Percentiles rank a stretch among this genome's conserved stretches.
Conservation (phyloP, 139 green algal genomes). For the Tetratostichococcus sp. region DNA sequence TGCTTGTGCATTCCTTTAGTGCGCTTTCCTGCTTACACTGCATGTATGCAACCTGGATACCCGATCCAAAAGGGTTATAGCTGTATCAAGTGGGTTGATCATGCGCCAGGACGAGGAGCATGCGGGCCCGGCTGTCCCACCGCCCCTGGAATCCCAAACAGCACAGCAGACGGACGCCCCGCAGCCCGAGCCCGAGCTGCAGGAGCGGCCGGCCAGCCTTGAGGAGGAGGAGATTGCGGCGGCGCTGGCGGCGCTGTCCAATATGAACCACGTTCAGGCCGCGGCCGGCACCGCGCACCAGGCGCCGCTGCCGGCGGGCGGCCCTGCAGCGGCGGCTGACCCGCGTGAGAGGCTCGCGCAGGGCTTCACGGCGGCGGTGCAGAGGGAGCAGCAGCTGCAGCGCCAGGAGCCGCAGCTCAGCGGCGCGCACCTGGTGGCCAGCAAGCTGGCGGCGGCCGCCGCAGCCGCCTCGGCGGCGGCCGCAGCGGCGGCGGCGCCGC, state of each 20-base stretch:
- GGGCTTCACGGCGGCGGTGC: not conserved
- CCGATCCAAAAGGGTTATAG: no score
- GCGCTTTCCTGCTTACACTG: no score
- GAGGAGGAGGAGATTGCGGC: not conserved
- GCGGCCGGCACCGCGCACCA: conserved; percentile 3
- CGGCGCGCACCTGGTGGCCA: conserved; percentile 39
- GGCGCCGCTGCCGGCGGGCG: conserved; percentile 11
- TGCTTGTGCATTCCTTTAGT: no score
- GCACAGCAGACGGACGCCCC: not conserved
- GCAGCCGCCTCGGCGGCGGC: conserved; percentile 17
- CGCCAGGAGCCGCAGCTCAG: conserved; percentile 13
- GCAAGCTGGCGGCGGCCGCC: conserved; percentile 51
- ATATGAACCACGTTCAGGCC: conserved; percentile 5
- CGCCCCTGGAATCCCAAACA: not conserved
- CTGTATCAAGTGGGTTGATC: no score
- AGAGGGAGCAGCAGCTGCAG: not conserved
- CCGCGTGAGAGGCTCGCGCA: not conserved
- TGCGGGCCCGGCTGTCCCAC: not conserved
- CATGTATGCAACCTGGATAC: no score
- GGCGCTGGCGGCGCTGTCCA: not conserved
- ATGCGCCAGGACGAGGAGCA: not conserved
- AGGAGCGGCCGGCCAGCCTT: not conserved
- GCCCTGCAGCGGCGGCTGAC: not conserved
- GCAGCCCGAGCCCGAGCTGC: not conserved
- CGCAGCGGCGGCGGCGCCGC: conserved; percentile 17